phyloP scores from a whole-genome alignment of 345 rosid species.

The Trapa incisa region DNA sequence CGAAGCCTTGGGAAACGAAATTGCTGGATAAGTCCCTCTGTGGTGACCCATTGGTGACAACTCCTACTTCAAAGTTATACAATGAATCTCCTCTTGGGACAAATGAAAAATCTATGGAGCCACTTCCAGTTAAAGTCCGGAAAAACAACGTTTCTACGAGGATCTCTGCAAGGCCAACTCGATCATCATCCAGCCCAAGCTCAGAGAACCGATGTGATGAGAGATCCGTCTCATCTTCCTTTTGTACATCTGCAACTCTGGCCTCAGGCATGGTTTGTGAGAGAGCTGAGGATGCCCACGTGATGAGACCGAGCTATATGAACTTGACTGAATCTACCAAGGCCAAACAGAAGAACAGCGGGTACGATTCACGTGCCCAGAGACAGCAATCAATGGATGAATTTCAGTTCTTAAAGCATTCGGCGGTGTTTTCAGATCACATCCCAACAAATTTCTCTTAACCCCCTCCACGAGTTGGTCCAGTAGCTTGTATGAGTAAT shows the following conservation, averaged over 20 bases:
- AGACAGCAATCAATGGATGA: conserved; percentile 85
- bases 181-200: conserved; percentile 61
- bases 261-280: conserved; percentile 39
- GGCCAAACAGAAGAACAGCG: conserved; percentile 45
- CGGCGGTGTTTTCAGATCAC: conserved; percentile 38
- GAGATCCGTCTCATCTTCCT: conserved; percentile 69
- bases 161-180: conserved; percentile 65
- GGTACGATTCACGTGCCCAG: conserved; percentile 23
- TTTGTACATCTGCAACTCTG: conserved; percentile 64
- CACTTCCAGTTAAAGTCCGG: conserved; percentile 32
- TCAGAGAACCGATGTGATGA: conserved; percentile 56
- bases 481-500: conserved; percentile 1
- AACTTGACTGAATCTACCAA: conserved; percentile 73
- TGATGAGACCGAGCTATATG: conserved; percentile 71
- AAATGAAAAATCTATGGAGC: conserved; percentile 39
- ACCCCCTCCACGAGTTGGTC: conserved; percentile 31
- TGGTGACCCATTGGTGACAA: conserved; percentile 17
- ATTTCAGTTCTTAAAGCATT: conserved; percentile 54
- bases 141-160: conserved; percentile 73
- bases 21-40: conserved; percentile 49
- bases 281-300: conserved; percentile 33
- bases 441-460: conserved; percentile 29
- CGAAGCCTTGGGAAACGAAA: conserved; percentile 91
- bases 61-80: conserved; percentile 28
- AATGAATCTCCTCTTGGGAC: conserved; percentile 13